Base-by-base conservation (phyloP, 371 early-diverging fungal genomes). In the Mortierella sp. region DNA sequence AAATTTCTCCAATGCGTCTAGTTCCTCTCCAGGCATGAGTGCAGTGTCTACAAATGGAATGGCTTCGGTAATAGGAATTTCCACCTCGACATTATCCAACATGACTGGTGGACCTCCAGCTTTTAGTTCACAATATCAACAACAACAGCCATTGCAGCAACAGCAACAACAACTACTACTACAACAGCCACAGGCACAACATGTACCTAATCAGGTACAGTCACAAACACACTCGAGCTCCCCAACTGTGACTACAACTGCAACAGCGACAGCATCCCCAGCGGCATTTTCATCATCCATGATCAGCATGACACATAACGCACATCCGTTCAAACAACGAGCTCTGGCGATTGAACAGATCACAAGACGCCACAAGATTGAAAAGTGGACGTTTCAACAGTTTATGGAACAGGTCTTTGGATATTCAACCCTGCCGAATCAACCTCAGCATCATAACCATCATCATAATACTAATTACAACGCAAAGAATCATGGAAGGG, bases 361-460 rank as follows among this genome's bases (percentile, higher is more conserved):
- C 38, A 48, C 69, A 11, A 68, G 40, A 40, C 69, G 83, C 16
- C 83, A 83, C 52, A 81, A 81, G 63, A 61, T 72, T n/a, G 81
- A 81, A 33, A 75, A 75, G 32, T 81, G 81, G 81, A 81, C 72
- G 0, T 81, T 66, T 48, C 81, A 81, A 41, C 81, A 81, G 58
- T 81, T 81, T 63, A 75, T 81, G 76, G 81, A 75, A 57, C 75
- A 69, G 10, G 76, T 81, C 24, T 81, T 81, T 75, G 81, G 81
- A 21, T 75, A 75, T 57, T 75, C 81, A n/a, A 71, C 65, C 3
- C 57, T 45, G 10, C 43, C 16, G 24, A 16, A 24, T 33, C 11
- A 60, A 16, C 43, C 22, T 13, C 69, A 72, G 22, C 61, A 53
- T 28, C 69, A 67, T 21, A 67, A 48, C n/a, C 61, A 67, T 48